Conservation (phyloP, 2,329 filamentous ascomycete genomes). For the Rhytidhysteron rufulum region DNA sequence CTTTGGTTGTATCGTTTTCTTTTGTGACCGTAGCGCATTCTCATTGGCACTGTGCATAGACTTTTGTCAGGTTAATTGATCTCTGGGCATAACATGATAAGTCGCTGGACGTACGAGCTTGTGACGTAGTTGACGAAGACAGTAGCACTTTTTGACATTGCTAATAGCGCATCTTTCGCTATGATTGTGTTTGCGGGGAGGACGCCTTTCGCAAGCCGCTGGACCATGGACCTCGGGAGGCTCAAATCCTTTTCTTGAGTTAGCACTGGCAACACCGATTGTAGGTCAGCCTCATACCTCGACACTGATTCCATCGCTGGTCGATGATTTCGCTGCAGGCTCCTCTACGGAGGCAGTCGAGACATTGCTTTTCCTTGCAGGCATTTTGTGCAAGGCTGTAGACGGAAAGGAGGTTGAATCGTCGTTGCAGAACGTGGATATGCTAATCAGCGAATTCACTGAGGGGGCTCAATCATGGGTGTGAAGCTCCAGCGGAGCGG, state of each 20-base stretch:
- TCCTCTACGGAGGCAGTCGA: slow-evolving; percentile 38
- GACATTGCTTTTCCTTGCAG: slow-evolving; percentile 46
- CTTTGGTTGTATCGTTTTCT: slow-evolving; percentile 73
- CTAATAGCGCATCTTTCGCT: slow-evolving; percentile 75
- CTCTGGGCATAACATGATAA: too few relatives aligned
- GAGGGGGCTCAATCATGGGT: slow-evolving; percentile 1
- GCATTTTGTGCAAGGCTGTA: slow-evolving; percentile 32
- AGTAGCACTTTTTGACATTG: slow-evolving; percentile 76
- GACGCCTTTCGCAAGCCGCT: slow-evolving; percentile 73
- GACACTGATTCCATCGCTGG: slow-evolving; percentile 41
- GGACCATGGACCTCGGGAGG: slow-evolving; percentile 77
- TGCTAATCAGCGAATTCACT: neutral
- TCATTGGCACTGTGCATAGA: slow-evolving; percentile 63
- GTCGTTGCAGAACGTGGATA: neutral
- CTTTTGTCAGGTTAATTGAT: too few relatives aligned
- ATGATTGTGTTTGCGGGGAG: slow-evolving; percentile 78
- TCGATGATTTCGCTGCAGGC: slow-evolving; percentile 22
- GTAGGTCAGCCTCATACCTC: slow-evolving; percentile 37
- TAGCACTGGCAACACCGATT: slow-evolving; percentile 1
- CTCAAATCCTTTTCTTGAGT: slow-evolving; percentile 54
- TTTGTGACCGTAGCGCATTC: slow-evolving; percentile 60
- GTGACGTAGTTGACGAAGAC: slow-evolving; percentile 81
- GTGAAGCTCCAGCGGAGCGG: neutral
- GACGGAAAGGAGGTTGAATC: neutral
- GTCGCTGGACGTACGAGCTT: slow-evolving; percentile 58